A percentile compares a stretch with the other conserved stretches of the same genome.
Evolutionary conservation across 2,329 filamentous ascomycete species (phyloP).

Genomic region (Zymoseptoria passerinii): DNA sequence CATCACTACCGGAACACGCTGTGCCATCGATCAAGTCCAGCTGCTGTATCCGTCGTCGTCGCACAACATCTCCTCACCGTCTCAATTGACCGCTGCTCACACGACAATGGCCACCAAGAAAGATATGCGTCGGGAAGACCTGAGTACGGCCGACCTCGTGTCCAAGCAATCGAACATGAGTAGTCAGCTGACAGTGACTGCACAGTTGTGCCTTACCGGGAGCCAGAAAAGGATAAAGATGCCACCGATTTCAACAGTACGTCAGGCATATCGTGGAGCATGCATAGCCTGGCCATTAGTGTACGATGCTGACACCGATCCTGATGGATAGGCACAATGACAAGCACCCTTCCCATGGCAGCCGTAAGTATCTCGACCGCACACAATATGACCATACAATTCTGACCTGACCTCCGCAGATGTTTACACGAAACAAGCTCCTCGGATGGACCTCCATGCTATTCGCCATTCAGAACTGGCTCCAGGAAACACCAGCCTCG

Average conservation of each 20-base stretch:
- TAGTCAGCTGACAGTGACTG: slow-evolving; percentile 5
- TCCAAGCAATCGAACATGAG: background rate
- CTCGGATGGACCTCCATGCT: slow-evolving; percentile 65
- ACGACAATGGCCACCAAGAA: slow-evolving; percentile 58
- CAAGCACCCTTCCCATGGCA: slow-evolving; percentile 85
- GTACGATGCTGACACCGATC: background rate
- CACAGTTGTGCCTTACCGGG: slow-evolving; percentile 83
- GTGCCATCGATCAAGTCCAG: background rate
- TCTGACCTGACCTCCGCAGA: slow-evolving; percentile 34
- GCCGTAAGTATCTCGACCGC: slow-evolving; percentile 47
- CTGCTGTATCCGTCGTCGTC: background rate
- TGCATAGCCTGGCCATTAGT: background rate
- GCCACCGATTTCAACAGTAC: slow-evolving; percentile 57
- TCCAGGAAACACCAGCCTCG: slow-evolving; percentile 62
- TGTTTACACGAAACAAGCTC: slow-evolving; percentile 38
- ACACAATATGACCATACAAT: slow-evolving; percentile 1
- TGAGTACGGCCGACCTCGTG: slow-evolving; percentile 47
- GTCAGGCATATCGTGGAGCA: background rate
- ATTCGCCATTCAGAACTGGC: slow-evolving; percentile 67
- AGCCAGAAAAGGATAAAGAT: slow-evolving; percentile 57
- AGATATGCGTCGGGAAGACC: slow-evolving; percentile 66
- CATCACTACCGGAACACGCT: too few species aligned
- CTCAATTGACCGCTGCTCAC: background rate
- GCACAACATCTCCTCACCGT: background rate
- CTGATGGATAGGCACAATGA: slow-evolving; percentile 46